phyloP scores from a whole-genome alignment of 768 basidiomycete genomes.

The Punctularia strigosozonata region DNA sequence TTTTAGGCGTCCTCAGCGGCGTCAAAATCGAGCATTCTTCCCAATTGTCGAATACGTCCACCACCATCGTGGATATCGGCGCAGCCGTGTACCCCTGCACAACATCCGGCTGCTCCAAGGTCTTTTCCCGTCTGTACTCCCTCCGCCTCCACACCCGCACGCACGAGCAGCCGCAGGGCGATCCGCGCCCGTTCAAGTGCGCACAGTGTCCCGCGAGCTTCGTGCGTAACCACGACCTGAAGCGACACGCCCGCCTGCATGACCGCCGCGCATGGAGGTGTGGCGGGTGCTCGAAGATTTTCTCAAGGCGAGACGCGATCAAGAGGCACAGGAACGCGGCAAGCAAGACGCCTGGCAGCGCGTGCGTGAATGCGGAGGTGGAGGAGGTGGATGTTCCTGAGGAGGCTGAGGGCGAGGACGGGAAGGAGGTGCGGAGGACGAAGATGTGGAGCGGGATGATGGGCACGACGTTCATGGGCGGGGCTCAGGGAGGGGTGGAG shows the following conservation, averaged over 20 bases:
- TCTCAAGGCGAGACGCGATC: slow-evolving; percentile 70
- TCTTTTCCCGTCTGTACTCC: slow-evolving; percentile 56
- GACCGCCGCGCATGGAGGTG: slow-evolving; percentile 68
- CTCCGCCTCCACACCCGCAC: slow-evolving; percentile 62
- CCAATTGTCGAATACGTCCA: slow-evolving; percentile 17
- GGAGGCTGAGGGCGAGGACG: slow-evolving; percentile 27
- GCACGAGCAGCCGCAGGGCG: slow-evolving; percentile 27
- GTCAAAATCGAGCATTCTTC: slow-evolving; percentile 46
- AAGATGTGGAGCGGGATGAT: slow-evolving; percentile 56
- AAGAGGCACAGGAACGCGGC: slow-evolving; percentile 61
- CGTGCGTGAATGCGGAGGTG: slow-evolving; percentile 46
- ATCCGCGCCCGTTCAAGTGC: slow-evolving; percentile 61
- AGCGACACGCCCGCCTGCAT: slow-evolving; percentile 64
- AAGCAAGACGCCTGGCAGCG: slow-evolving; percentile 29
- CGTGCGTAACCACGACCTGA: slow-evolving; percentile 68
- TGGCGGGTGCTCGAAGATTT: slow-evolving; percentile 59
- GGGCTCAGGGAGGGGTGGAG: slow-evolving; percentile 22
- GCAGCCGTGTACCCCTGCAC: slow-evolving; percentile 77
- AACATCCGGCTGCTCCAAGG: slow-evolving; percentile 51
- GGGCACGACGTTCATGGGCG: slow-evolving; percentile 11
- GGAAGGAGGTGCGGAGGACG: slow-evolving; percentile 48
- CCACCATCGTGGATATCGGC: slow-evolving; percentile 35
- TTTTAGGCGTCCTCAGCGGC: slow-evolving; percentile 69
- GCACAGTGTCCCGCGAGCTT: slow-evolving; percentile 60
- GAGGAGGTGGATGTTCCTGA: slow-evolving; percentile 43